Conservation (phyloP, 179 eudicot species). For the Silene vulgaris region DNA sequence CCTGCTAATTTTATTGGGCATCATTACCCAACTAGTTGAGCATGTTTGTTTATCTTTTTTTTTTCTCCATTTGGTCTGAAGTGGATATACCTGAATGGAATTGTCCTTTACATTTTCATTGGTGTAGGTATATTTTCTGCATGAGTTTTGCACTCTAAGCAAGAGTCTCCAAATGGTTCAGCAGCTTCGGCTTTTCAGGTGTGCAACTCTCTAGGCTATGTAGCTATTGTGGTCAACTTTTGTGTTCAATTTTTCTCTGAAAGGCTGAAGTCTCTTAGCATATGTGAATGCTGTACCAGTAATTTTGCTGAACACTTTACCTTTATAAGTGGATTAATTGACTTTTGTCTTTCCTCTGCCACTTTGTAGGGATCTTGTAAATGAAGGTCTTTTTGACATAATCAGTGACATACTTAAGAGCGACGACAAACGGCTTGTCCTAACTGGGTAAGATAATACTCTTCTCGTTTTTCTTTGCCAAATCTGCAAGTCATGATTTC, state of each 20-base stretch:
- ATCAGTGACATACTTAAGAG: slow-evolving; percentile 64
- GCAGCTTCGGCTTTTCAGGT: slow-evolving; percentile 82
- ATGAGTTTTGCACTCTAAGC: slow-evolving; percentile 80
- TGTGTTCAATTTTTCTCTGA: slow-evolving; percentile 1
- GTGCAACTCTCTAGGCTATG: slow-evolving; percentile 13
- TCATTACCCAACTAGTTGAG: background rate
- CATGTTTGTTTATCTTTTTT: background rate
- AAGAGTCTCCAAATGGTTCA: slow-evolving; percentile 96
- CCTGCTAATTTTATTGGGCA: background rate
- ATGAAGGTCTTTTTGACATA: slow-evolving; percentile 83
- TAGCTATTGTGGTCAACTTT: slow-evolving; percentile 14
- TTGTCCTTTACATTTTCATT: slow-evolving; percentile 15
- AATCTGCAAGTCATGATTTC: background rate
- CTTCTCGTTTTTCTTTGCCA: background rate
- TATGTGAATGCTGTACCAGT: background rate
- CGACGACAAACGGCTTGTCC: slow-evolving; percentile 69
- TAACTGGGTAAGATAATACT: slow-evolving; percentile 61
- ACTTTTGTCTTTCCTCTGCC: slow-evolving; percentile 10
- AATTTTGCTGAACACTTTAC: background rate
- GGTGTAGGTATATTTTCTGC: slow-evolving; percentile 68
- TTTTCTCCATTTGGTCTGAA: background rate
- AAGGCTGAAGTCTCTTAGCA: background rate
- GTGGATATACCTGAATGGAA: background rate
- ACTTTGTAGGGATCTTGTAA: slow-evolving; percentile 72
- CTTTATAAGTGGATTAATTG: background rate